Evolutionary conservation across 192 early-diverging fungal genomes (phyloP), one percentile per base, ranked within the genome.

Genomic region (Oehlia diaphana): DNA sequence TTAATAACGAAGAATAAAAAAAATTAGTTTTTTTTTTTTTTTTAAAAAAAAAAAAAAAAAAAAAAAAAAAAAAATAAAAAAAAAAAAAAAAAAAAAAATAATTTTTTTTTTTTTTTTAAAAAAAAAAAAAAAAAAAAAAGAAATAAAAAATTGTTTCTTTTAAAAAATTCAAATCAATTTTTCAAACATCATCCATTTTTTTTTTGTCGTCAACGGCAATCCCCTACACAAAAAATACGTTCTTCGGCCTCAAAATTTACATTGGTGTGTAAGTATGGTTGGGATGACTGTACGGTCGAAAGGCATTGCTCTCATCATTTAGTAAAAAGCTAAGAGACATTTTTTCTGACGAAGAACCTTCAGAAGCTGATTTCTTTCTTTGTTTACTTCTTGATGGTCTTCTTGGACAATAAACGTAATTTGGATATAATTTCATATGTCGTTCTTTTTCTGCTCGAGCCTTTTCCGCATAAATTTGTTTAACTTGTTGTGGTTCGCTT

Each of bases 391-490:
- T 66, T 50, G 76, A 65, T 14, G 64, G 76, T 4, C 76, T 13
- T 21, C 76, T 61, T 26, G 76, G 76, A 50, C 64, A 78, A 68
- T 78, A 78, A 9, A 78, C 66, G 44, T 68, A 78, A 58, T 78
- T 78, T 4, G 76, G 64, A 53, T 78, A 78, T 39, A 78, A 68
- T 37, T 78, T 78, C 76, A 78, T 78, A 23, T 78, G 76, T 16
- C 23, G 42, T 53, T 78, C 76, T 21, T 78, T 78, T 12, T 69
- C 76, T 1, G 26, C 42, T 78, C 61, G 44, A 7, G 76, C 76
- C 26, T 78, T 78, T 58, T 78, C 76, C 0, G 66, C 64, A 28
- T 78, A 78, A 2, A 53, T 31, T 78, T 58, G 76, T 33, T 78
- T 78, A 0, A 78, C 28, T 9, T 49, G 35, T 19, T 78, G 76